Evolutionary conservation across 2,329 filamentous ascomycete genomes (phyloP), one percentile per base, ranked within the genome.

Genomic region (Macrophomina phaseolina): DNA sequence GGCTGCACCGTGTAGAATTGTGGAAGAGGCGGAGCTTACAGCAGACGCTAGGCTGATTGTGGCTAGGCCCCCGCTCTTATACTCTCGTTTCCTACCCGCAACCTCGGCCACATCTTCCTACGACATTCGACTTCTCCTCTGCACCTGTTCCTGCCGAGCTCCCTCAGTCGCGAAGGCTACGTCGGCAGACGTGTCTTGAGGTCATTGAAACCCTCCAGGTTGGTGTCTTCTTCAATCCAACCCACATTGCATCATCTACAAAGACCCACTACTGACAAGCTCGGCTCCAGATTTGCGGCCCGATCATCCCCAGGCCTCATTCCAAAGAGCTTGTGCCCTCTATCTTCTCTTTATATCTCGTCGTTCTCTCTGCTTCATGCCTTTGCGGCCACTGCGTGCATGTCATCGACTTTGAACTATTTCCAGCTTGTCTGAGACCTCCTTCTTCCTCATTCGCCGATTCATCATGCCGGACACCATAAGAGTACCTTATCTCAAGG

Each of bases 401-500:
- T 38, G 32, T 38, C 58, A 36, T 30, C 55, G n/a, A 7, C 38
- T 32, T 55, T 16, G 7, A 46, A 34, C 8, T 34, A 18, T 49
- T 42, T 30, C 8, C 28, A 4, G 23, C 18, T 7, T 14, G 16
- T 36, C 40, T n/a, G 16, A 18, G 28, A 28, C 28, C n/a, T 34
- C 14, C 23, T 6, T n/a, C 28, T 11, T 23, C 3, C 32, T 23
- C 32, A 38, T 38, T 55, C 52, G 52, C 18, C 16, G 30, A 55
- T 11, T 34, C 52, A 38, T 16, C 52, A 62, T 62, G 58, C 45
- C 58, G 32, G 58, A 62, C 16, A 49, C 58, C 58, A 62, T 62
- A 30, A 62, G 58, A 51, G 56, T 46, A 14, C 74, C 79, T 2
- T 78, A 78, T 66, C 67, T 68, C 2, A 67, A 76, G 40, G 74